phyloP scores from a whole-genome alignment of 148 eudicot species.

The Vaccinium macrocarpon region DNA sequence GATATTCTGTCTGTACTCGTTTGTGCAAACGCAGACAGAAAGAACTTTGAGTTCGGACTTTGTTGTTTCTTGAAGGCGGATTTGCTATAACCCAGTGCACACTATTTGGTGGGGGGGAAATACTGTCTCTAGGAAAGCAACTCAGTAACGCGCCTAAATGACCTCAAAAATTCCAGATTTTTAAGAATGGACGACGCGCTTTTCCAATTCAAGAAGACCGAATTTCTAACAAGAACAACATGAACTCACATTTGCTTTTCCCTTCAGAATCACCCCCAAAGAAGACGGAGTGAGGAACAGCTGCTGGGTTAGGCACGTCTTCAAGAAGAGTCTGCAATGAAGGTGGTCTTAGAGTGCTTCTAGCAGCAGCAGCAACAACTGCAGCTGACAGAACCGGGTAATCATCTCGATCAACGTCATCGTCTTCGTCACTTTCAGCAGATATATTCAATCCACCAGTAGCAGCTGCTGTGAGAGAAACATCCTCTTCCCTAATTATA shows the following conservation, averaged over 20 bases:
- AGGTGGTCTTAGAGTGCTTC: slow-evolving; percentile 89
- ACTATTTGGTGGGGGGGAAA: no score
- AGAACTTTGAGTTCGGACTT: no score
- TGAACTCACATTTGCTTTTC: slow-evolving; percentile 82
- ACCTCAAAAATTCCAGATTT: no score
- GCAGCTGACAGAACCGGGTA: slow-evolving; percentile 80
- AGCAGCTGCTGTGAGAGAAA: slow-evolving; percentile 75
- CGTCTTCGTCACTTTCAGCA: slow-evolving; percentile 81
- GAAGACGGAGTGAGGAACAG: slow-evolving; percentile 67
- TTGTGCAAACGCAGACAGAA: no score
- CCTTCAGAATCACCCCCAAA: slow-evolving; percentile 96
- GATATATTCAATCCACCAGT: slow-evolving; percentile 69
- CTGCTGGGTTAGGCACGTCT: slow-evolving; percentile 70
- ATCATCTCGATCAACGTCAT: slow-evolving; percentile 40
- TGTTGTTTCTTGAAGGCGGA: no score
- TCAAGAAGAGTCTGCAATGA: slow-evolving; percentile 96
- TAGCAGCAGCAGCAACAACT: slow-evolving; percentile 86
- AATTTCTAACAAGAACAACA: not conserved
- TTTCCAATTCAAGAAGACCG: no score
- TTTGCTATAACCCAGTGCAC: no score
- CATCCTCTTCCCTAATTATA: slow-evolving; percentile 90
- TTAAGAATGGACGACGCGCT: no score
- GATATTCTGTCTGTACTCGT: no score
- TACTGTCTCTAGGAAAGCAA: no score
- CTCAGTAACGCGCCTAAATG: no score